phyloP scores from a whole-genome alignment of 306 rosid species.

The Vigna hirtella region DNA sequence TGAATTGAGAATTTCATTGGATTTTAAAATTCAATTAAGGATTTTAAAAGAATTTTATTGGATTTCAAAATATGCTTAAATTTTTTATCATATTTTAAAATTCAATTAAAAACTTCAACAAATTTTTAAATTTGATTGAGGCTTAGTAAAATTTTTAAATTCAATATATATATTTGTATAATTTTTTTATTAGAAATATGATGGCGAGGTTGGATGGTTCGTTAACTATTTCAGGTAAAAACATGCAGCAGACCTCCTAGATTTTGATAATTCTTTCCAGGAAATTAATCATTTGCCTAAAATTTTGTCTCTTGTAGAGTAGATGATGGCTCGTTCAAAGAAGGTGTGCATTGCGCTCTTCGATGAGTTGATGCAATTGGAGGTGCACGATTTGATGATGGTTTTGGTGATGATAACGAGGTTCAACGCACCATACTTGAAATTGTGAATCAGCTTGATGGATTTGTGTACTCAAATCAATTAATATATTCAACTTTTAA shows the following conservation, averaged over 20 bases:
- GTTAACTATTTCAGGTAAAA: conserved; percentile 90
- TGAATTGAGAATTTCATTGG: too few species aligned
- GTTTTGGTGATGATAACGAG: conserved; percentile 97
- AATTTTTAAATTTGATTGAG: too few species aligned
- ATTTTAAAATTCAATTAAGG: too few species aligned
- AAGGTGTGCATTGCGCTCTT: conserved; percentile 95
- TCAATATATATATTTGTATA: too few species aligned
- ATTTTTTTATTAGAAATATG: conserved; percentile 60
- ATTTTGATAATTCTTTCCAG: conserved; percentile 14
- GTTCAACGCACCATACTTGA: conserved; percentile 99
- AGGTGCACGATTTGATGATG: conserved; percentile 98
- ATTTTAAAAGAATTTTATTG: too few species aligned
- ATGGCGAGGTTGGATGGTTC: conserved; percentile 99
- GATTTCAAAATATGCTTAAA: too few species aligned
- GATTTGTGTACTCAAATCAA: conserved; percentile 54
- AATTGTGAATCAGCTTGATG: conserved; percentile 98
- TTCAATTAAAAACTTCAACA: too few species aligned
- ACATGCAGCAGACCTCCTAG: not conserved
- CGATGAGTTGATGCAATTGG: conserved; percentile 99
- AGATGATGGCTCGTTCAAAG: conserved; percentile 93
- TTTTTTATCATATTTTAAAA: too few species aligned
- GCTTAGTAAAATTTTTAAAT: too few species aligned
- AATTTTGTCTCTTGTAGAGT: conserved; percentile 37
- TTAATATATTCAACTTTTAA: too few species aligned
- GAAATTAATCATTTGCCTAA: conserved; percentile 14